phyloP scores from a whole-genome alignment of 306 rosid genomes.

The Trichosanthes truncata region DNA sequence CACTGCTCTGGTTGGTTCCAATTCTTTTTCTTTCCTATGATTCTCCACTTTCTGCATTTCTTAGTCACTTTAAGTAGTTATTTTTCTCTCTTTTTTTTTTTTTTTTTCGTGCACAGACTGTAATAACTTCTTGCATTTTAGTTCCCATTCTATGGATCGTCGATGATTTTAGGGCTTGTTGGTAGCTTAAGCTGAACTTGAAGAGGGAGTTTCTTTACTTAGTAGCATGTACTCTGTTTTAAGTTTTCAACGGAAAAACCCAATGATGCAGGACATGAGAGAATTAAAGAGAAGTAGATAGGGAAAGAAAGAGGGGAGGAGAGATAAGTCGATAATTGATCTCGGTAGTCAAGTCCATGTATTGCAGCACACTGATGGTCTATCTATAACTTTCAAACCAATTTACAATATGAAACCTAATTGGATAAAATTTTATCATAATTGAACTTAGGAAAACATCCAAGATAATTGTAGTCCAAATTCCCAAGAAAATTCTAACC shows the following conservation, averaged over 20 bases:
- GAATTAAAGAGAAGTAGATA: not conserved
- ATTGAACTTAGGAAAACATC: not conserved
- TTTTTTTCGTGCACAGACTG: not conserved
- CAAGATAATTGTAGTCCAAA: not conserved
- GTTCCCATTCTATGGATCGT: not conserved
- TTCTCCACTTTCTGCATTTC: not conserved
- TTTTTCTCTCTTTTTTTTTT: not conserved
- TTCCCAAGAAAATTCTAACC: not conserved
- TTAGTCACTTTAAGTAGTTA: not conserved
- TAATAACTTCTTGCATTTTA: not conserved
- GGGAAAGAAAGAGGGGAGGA: not conserved
- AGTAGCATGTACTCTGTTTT: not conserved
- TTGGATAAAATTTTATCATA: not conserved
- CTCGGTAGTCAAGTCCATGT: not conserved
- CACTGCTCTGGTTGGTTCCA: not conserved
- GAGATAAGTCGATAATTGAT: not conserved
- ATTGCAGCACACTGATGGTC: not conserved
- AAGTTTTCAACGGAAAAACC: not conserved
- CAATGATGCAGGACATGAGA: not conserved
- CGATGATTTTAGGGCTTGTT: not conserved
- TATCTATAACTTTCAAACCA: not conserved
- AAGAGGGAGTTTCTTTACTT: not conserved
- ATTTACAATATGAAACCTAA: not conserved
- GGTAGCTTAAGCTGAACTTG: not conserved
- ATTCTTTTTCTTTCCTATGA: not conserved